Evolutionary conservation across 768 basidiomycete species (phyloP).

Genomic region (Clitopilus passeckerianus): DNA sequence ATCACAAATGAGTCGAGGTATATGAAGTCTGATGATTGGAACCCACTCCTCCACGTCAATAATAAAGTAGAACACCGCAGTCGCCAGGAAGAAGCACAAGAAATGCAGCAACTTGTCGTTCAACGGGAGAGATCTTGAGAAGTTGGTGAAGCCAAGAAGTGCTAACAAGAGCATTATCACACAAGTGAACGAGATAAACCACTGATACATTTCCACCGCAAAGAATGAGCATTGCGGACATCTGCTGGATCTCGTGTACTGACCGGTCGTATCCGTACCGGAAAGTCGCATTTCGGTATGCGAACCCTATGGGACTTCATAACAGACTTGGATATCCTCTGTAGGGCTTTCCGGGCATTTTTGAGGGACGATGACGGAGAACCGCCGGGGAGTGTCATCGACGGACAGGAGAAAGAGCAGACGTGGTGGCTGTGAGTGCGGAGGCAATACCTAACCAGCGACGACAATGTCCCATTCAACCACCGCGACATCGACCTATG

Average conservation of each 20-base stretch:
- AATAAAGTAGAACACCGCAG: constrained; percentile 81
- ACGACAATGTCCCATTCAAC: constrained; percentile 42
- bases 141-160: constrained; percentile 74
- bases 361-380: constrained; percentile 9
- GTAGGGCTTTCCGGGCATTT: constrained; percentile 29
- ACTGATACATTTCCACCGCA: constrained; percentile 33
- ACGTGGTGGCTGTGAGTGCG: constrained; percentile 6
- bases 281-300: constrained; percentile 64
- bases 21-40: not conserved
- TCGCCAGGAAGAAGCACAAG: constrained; percentile 69
- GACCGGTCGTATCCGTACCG: constrained; percentile 70
- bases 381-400: constrained; percentile 7
- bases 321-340: constrained; percentile 46
- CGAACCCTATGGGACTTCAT: constrained; percentile 69
- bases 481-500: constrained; percentile 52
- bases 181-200: constrained; percentile 74
- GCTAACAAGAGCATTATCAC: constrained; percentile 67
- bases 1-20: not conserved
- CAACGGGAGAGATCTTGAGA: constrained; percentile 57
- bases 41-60: constrained; percentile 85
- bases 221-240: not conserved
- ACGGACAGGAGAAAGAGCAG: constrained; percentile 3
- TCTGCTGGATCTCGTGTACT: constrained; percentile 13
- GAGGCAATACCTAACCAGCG: not conserved
- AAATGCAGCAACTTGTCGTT: constrained; percentile 83